These are phyloP conservation scores for Agaricus subrufescens DNA, from an alignment of 768 basidiomycete genomes.

Conservation along the genomic window DNA sequence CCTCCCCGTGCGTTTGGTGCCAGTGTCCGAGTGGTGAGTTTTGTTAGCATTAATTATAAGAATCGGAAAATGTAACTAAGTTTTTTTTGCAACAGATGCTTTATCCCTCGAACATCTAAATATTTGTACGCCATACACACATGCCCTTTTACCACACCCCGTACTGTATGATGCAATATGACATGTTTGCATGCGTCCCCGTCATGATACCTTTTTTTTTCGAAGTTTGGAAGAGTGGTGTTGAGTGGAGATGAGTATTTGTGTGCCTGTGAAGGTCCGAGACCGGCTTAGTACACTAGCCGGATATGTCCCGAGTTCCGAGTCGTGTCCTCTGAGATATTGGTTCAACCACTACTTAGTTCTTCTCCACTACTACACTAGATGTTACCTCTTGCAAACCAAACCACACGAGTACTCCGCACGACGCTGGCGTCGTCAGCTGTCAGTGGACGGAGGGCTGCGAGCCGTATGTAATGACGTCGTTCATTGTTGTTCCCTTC, in stretches of 20 bases:
- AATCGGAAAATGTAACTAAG: not conserved
- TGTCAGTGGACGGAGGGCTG: slow-evolving; percentile 12
- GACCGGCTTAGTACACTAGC: not conserved
- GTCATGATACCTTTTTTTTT: slow-evolving; percentile 12
- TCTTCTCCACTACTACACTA: not conserved
- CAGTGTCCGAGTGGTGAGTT: slow-evolving; percentile 81
- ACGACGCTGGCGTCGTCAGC: slow-evolving; percentile 1
- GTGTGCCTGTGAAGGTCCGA: not conserved
- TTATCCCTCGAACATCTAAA: slow-evolving; percentile 82
- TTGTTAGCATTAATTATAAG: not conserved
- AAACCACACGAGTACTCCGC: slow-evolving; percentile 5
- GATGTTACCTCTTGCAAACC: slow-evolving; percentile 5
- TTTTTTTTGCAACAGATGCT: slow-evolving; percentile 60
- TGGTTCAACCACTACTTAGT: no score
- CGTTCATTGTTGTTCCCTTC: not conserved
- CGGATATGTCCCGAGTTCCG: slow-evolving; percentile 5
- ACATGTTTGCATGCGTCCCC: slow-evolving; percentile 34
- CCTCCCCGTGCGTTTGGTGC: slow-evolving; percentile 95
- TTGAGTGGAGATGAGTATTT: not conserved
- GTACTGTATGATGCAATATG: slow-evolving; percentile 44
- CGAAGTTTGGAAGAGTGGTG: not conserved
- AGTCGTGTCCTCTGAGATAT: not conserved
- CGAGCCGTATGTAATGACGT: slow-evolving; percentile 7
- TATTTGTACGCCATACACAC: slow-evolving; percentile 22
- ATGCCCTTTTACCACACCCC: slow-evolving; percentile 27